Base-by-base conservation (phyloP, 2,329 filamentous ascomycete species). In the Venturia oleaginea region DNA sequence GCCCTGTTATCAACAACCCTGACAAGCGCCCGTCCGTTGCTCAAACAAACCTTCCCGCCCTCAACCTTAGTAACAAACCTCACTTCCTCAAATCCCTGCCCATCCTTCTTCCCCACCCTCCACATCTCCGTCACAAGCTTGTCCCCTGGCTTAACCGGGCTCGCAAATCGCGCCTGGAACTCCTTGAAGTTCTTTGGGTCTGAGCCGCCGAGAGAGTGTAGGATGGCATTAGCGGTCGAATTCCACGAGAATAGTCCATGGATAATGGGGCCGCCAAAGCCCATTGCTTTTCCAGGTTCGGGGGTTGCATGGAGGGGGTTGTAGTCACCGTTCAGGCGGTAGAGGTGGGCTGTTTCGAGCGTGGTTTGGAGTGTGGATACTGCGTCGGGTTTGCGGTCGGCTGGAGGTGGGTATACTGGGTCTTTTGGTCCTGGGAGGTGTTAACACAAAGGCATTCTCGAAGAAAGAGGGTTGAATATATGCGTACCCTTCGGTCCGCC, bases 171-270 rank as follows among this genome's bases (percentile, higher is more conserved):
- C 22, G 91, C 91, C 79, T 93, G 90, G 79, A 93, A 96, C 76
- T 94, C 90, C 77, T 86, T 90, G 69, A 97, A 81, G 71, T 93
- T 95, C 68, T 83, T 83, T 0, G 92, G 89, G 72, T 96, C 84
- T 74, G 88, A 88, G 59, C 83, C 88, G 57, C 91, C 91, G 24
- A 96, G 80, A 46, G 83, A 78, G 75, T 89, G 83, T 64, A 96
- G 79, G 66, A 96, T 79, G 34, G 83, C 86, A 72, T 93, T 90
- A 19, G 84, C 84, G 1, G 89, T 84, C 65, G 84, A 84, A 78
- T 96, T 96, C 87, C 90, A 96, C 70, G 86, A 90, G 79, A 87
- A 96, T 57, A 96, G 81, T 24, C 92, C 92, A 77, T 96, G 92
- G 74, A 96, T 89, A 75, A 96, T 96, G 69, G 86, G 81, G 40